Base-by-base conservation (phyloP, 2,329 filamentous ascomycete species). In the Botrytis byssoidea region DNA sequence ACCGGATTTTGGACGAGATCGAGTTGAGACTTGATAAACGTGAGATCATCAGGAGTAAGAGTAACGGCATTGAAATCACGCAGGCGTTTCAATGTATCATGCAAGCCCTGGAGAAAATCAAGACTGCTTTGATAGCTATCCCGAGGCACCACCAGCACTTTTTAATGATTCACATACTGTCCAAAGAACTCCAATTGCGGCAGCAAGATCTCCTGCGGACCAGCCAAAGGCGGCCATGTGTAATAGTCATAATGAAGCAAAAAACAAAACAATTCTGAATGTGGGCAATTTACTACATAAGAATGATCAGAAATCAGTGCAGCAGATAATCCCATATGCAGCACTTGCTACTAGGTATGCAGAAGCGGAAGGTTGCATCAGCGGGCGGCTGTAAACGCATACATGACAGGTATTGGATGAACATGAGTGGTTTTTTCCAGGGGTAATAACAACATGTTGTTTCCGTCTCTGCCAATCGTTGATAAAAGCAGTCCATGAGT, bases 171-270 rank as follows among this genome's bases (percentile, higher is more conserved):
- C 37, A 14, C 10, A 35, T 9, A 65, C 42, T 37, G 40, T 32
- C 29, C 16, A 42, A 35, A 65, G 18, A 9, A 70, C 67, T 7
- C 20, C 20, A 44, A 70, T 44, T 5, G 67, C 67, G 1, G 67
- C 22, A 14, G 40, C 51, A 16, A 70, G 20, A 44, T 70, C 67
- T 9, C 67, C 67, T 7, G 22, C 67, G 10, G 67, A 70, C 67
- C 67, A 70, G n/a, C 67, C 67, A 32, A 60, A 70, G 35, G 25
- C 51, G 14, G 67, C 51, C 67, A 70, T 70, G n/a, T n/a, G 37
- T 65, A 20, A 35, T 35, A 20, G n/a, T 65, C 63, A 65, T 65
- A 46, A 44, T 35, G 16, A 35, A 18, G 18, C 3, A 32, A 42
- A 22, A 65, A 42, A 64, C 2, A 22, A 35, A 60, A 37, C 18